A percentile compares a stretch with the other conserved stretches of the same genome.
Evolutionary conservation across 208 protist species (phyloP).

Genomic region (Acanthamoeba sp.): DNA sequence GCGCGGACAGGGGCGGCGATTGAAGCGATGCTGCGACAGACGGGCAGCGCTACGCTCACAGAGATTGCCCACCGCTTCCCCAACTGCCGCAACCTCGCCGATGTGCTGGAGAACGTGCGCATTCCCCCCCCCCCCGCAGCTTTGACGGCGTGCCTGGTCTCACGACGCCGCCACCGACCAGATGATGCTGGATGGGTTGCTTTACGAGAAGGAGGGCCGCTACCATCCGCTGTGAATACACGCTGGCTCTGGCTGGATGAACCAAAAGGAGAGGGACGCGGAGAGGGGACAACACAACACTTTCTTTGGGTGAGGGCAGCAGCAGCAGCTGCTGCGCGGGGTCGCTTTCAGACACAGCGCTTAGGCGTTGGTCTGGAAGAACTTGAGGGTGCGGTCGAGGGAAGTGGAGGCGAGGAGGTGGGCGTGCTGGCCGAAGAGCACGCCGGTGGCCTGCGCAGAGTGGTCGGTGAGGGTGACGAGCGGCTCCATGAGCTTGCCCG

Average conservation of each 20-base stretch:
- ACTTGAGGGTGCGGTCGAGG: slow-evolving; percentile 76
- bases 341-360: no score
- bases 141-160: not conserved
- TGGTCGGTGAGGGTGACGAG: slow-evolving; percentile 61
- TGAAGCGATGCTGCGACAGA: not conserved
- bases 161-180: no score
- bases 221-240: not conserved
- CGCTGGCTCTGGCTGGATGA: no score
- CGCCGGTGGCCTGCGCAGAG: slow-evolving; percentile 32
- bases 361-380: slow-evolving; percentile 51
- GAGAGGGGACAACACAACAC: no score
- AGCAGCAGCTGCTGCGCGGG: no score
- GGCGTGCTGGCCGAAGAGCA: slow-evolving; percentile 55
- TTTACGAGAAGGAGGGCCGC: slow-evolving; percentile 24
- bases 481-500: not conserved
- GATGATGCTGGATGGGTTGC: not conserved
- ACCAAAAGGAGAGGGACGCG: no score
- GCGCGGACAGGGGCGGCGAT: not conserved
- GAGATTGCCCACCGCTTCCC: not conserved
- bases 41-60: not conserved
- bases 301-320: no score
- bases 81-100: not conserved
- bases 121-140: not conserved
- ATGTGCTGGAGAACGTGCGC: not conserved
- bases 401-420: slow-evolving; percentile 51